Percentiles rank a stretch among this genome's conserved stretches.
These are phyloP conservation scores for Sonneratia caseolaris DNA, from an alignment of 345 rosid species.

Conservation along the genomic window DNA sequence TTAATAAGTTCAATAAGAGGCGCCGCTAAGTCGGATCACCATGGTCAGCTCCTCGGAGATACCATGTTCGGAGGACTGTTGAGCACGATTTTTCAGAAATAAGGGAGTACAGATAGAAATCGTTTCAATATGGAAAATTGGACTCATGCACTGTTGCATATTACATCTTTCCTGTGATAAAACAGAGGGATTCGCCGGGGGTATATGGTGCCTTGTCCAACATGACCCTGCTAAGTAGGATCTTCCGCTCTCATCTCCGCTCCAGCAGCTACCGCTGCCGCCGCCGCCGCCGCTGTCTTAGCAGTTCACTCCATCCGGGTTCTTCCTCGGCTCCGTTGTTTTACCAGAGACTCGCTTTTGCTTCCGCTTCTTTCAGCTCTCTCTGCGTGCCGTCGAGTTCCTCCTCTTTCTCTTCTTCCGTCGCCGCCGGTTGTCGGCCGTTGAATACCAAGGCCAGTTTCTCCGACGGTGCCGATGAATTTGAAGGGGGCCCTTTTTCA, in stretches of 20 bases:
- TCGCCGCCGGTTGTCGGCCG: neutral
- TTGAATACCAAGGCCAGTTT: neutral
- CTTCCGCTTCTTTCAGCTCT: neutral
- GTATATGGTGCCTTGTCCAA: neutral
- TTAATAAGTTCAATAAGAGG: too few species aligned
- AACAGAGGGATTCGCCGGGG: neutral
- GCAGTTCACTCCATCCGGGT: neutral
- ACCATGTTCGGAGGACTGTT: too few species aligned
- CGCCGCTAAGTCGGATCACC: too few species aligned
- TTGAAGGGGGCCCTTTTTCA: constrained; percentile 1
- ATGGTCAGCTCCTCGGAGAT: too few species aligned
- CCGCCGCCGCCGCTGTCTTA: neutral
- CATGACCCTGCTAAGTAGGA: neutral
- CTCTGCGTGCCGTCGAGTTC: neutral
- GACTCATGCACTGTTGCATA: too few species aligned
- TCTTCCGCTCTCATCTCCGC: neutral
- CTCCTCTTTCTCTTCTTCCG: neutral
- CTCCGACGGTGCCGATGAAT: constrained; percentile 3
- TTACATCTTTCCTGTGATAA: neutral
- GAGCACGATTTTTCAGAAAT: too few species aligned
- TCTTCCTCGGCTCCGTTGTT: constrained; percentile 1
- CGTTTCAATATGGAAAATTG: too few species aligned
- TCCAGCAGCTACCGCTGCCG: neutral
- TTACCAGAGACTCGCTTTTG: neutral
- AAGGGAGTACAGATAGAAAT: too few species aligned